Evolutionary conservation across 257 asterid species (phyloP).

Genomic region (Solanum neorickii): DNA sequence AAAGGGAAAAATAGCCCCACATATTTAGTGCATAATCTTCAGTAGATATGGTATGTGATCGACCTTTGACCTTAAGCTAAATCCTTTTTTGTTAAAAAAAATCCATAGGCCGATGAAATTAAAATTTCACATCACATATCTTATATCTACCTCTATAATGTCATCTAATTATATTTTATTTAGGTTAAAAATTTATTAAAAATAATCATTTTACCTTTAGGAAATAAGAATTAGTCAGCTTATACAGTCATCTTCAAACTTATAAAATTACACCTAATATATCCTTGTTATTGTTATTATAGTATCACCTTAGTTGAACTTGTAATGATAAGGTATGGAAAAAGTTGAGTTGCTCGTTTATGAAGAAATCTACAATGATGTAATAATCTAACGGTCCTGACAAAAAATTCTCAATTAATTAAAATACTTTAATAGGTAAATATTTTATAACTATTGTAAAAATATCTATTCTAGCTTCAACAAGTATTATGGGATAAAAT

Average conservation of each 20-base stretch:
- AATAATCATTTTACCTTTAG: background rate
- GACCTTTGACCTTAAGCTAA: background rate
- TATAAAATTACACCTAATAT: background rate
- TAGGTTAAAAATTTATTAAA: rapidly evolving
- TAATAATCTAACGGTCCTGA: background rate
- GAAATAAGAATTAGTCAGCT: rapidly evolving
- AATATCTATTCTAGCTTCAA: background rate
- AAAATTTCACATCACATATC: background rate
- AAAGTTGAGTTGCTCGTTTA: background rate
- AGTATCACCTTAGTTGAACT: background rate
- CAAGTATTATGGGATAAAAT: background rate
- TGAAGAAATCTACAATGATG: background rate
- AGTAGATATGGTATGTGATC: background rate
- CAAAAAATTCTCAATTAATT: background rate
- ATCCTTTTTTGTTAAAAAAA: background rate
- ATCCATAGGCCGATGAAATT: background rate
- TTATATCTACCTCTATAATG: background rate
- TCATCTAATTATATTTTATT: background rate
- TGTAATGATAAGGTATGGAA: background rate
- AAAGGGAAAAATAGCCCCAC: background rate
- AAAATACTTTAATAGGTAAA: background rate
- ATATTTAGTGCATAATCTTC: background rate
- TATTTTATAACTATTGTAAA: background rate
- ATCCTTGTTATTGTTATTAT: background rate
- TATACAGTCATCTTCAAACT: background rate